A percentile compares a stretch with the other conserved stretches of the same genome.
These are phyloP conservation scores for Lotus japonicus DNA, from an alignment of 306 rosid genomes.

Conservation along the genomic window DNA sequence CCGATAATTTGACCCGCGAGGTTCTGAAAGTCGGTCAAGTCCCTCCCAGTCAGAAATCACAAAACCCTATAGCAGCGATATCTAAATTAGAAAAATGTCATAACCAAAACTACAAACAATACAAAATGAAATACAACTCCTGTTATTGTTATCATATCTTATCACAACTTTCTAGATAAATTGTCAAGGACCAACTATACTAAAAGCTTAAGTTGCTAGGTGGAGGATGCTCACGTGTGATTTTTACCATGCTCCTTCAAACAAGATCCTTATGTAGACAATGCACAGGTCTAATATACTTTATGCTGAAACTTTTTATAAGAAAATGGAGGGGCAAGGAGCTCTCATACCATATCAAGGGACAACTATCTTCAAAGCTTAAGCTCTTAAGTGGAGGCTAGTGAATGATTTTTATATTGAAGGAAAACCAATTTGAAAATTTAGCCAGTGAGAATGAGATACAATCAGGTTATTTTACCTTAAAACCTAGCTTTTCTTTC, in stretches of 20 bases:
- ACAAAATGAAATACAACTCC: not conserved
- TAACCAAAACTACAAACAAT: slow-evolving; percentile 1
- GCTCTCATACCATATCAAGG: not conserved
- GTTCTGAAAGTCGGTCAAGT: slow-evolving; percentile 53
- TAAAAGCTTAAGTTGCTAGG: not conserved
- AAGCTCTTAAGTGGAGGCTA: not conserved
- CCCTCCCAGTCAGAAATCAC: slow-evolving; percentile 85
- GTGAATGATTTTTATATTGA: not conserved
- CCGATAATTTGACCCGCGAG: slow-evolving; percentile 58
- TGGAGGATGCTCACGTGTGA: not conserved
- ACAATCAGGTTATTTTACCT: slow-evolving; percentile 37
- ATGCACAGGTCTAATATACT: not conserved
- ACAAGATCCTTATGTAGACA: not conserved
- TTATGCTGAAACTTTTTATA: not conserved
- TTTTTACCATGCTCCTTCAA: not conserved
- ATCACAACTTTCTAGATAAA: not conserved
- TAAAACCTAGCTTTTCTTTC: slow-evolving; percentile 72
- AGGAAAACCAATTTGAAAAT: not conserved
- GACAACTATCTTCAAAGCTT: not conserved
- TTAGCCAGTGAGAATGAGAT: not conserved
- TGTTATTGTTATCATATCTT: not conserved
- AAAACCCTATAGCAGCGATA: slow-evolving; percentile 58
- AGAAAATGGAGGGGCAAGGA: not conserved
- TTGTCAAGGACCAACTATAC: not conserved
- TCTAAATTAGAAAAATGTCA: not conserved